A percentile compares a stretch with the other conserved stretches of the same genome.
phyloP scores from a whole-genome alignment of 352 stramenopile species.

The Phytopythium boreale region DNA sequence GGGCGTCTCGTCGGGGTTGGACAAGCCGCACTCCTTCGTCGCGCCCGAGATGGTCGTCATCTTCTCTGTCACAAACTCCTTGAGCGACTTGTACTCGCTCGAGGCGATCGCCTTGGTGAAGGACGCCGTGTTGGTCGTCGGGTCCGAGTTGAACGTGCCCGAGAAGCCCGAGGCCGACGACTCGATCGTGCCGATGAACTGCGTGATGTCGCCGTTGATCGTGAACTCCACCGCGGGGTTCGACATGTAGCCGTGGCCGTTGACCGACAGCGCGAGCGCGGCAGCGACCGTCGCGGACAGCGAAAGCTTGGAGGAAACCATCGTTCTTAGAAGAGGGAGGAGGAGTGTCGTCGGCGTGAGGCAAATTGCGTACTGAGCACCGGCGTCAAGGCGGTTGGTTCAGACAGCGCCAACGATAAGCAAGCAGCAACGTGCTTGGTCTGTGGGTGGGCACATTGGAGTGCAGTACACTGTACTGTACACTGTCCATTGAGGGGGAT shows the following conservation, averaged over 20 bases:
- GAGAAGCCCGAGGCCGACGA: constrained; percentile 20
- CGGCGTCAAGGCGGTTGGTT: neutral
- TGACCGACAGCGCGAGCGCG: constrained; percentile 6
- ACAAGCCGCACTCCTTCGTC: constrained; percentile 21
- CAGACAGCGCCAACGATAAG: no score
- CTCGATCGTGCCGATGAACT: constrained; percentile 40
- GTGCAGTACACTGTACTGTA: neutral
- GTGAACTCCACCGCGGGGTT: constrained; percentile 22
- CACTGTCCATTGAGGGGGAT: neutral
- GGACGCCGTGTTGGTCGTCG: constrained; percentile 14
- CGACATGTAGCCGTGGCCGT: constrained; percentile 34
- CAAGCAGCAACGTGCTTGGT: no score
- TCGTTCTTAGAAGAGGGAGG: neutral
- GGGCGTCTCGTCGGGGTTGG: constrained; percentile 18
- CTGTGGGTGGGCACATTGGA: neutral
- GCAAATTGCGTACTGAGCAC: neutral
- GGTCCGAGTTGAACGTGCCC: constrained; percentile 20
- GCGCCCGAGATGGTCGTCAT: constrained; percentile 9
- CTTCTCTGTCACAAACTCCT: constrained; percentile 18
- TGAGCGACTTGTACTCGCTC: constrained; percentile 19
- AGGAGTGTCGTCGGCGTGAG: neutral
- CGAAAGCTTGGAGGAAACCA: neutral
- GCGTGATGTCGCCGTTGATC: constrained; percentile 28
- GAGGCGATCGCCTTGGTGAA: constrained; percentile 18
- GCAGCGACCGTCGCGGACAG: neutral